Evolutionary conservation across 1,284 basidiomycete genomes (phyloP).

Genomic region (Rhodotorula sp.): DNA sequence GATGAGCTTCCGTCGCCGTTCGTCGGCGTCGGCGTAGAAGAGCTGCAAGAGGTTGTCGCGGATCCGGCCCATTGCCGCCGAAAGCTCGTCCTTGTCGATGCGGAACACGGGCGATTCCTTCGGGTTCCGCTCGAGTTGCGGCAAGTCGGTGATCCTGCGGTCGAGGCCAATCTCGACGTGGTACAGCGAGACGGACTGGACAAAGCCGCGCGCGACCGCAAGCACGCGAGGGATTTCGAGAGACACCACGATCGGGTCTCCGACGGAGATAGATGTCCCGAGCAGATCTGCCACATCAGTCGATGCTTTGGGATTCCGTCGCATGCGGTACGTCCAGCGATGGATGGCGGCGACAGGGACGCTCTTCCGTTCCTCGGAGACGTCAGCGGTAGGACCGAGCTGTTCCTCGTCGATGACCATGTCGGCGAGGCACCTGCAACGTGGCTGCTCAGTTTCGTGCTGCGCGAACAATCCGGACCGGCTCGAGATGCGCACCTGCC

Average conservation of each 20-base stretch:
- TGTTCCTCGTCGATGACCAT: slow-evolving; percentile 64
- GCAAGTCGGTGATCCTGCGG: slow-evolving; percentile 60
- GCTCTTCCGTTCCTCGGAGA: slow-evolving; percentile 35
- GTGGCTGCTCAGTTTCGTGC: not conserved
- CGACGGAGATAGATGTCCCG: slow-evolving; percentile 70
- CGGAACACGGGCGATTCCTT: slow-evolving; percentile 59
- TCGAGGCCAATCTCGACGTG: slow-evolving; percentile 75
- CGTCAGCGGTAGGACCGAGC: slow-evolving; percentile 1
- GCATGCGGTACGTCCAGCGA: slow-evolving; percentile 64
- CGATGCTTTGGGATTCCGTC: not conserved
- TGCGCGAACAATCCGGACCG: too few relatives aligned
- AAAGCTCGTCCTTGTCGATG: slow-evolving; percentile 90
- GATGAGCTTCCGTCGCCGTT: slow-evolving; percentile 65
- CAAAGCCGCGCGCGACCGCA: slow-evolving; percentile 79
- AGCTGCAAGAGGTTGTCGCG: slow-evolving; percentile 85
- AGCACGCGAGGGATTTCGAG: slow-evolving; percentile 81
- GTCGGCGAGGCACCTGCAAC: slow-evolving; percentile 60
- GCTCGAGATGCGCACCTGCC: slow-evolving; percentile 58
- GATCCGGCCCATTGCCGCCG: slow-evolving; percentile 79
- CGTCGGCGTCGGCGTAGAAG: slow-evolving; percentile 69
- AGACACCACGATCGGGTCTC: slow-evolving; percentile 75
- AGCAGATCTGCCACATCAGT: slow-evolving; percentile 57
- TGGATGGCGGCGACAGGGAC: slow-evolving; percentile 53
- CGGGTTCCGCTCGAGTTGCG: slow-evolving; percentile 45
- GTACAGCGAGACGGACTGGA: slow-evolving; percentile 66